Evolutionary conservation across 306 rosid genomes (phyloP).

Genomic region (Dryas drummondii): DNA sequence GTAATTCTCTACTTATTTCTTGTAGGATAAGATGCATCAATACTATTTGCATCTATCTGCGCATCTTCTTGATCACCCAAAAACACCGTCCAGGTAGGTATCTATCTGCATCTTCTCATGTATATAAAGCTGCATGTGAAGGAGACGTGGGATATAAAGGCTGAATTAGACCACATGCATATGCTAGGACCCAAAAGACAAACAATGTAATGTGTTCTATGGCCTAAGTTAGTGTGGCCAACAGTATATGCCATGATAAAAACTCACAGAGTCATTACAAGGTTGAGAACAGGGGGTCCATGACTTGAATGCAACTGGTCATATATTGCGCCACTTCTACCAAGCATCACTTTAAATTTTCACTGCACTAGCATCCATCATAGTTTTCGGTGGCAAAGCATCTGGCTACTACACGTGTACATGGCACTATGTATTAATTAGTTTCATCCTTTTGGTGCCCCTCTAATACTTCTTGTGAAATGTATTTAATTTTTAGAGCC

Average conservation of each 20-base stretch:
- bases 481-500: background rate
- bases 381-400: background rate
- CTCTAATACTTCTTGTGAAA: background rate
- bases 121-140: no score
- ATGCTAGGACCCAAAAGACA: slow-evolving; percentile 15
- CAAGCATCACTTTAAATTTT: background rate
- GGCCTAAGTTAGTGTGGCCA: slow-evolving; percentile 21
- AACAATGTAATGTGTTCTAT: slow-evolving; percentile 12
- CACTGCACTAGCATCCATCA: background rate
- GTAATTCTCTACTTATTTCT: no score
- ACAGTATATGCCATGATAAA: slow-evolving; percentile 5
- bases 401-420: background rate
- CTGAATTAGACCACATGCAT: background rate
- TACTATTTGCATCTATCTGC: no score
- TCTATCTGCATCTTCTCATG: no score
- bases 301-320: slow-evolving; percentile 26
- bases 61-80: no score
- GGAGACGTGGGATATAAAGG: no score
- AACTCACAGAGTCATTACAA: slow-evolving; percentile 17
- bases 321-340: background rate
- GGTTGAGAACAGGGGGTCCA: slow-evolving; percentile 21
- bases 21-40: no score
- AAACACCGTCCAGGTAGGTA: no score
- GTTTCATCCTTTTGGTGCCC: background rate
- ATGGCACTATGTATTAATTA: background rate